These are phyloP conservation scores for Beta corolliflora DNA, from an alignment of 179 eudicot genomes.

Conservation along the genomic window DNA sequence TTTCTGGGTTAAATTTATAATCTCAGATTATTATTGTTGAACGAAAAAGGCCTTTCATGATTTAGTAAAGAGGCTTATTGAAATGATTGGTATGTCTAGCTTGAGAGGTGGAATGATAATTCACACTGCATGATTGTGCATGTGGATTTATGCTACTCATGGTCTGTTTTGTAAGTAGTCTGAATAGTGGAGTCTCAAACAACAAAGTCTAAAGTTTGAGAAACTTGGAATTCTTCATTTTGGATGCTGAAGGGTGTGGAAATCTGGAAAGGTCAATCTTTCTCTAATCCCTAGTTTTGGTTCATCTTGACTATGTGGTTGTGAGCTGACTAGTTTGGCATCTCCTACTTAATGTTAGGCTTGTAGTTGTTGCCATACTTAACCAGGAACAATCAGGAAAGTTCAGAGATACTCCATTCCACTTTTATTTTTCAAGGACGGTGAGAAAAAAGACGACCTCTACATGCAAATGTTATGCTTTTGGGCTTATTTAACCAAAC, in stretches of 20 bases:
- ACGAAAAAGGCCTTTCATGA: neutral
- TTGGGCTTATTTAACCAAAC: too few species aligned
- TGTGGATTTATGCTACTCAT: neutral
- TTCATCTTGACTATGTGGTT: neutral
- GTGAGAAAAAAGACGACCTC: too few species aligned
- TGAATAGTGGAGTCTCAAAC: neutral
- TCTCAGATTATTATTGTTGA: neutral
- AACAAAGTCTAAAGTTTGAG: neutral
- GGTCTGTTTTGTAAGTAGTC: neutral
- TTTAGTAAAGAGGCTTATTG: neutral
- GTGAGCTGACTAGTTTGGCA: neutral
- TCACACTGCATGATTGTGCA: neutral
- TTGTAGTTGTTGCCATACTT: neutral
- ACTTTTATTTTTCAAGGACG: neutral
- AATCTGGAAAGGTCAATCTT: neutral
- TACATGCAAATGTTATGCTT: neutral
- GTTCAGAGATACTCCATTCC: neutral
- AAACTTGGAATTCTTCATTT: neutral
- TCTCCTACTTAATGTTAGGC: neutral
- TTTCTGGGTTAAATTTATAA: neutral
- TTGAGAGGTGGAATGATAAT: conserved; percentile 1
- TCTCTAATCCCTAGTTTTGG: neutral
- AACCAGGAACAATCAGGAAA: neutral
- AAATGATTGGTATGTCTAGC: neutral
- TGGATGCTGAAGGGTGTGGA: conserved; percentile 1